Conservation (phyloP, 305 asterid species). For the Solanum hybrid region DNA sequence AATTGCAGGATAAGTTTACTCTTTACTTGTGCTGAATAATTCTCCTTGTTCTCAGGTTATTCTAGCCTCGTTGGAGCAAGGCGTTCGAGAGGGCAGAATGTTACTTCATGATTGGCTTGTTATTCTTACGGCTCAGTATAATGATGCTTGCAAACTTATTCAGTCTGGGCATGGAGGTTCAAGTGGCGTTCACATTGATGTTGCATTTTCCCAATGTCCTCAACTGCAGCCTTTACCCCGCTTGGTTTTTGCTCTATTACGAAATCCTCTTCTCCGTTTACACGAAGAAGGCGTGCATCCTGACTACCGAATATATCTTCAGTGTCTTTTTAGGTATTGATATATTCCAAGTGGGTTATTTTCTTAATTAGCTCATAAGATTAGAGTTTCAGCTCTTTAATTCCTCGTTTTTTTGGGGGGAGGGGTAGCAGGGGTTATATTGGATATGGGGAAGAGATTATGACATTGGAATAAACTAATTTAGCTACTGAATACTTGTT, state of each 20-base stretch:
- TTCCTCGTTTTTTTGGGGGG: not conserved
- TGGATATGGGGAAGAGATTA: not conserved
- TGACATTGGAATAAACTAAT: not conserved
- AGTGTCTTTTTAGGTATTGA: constrained; percentile 87
- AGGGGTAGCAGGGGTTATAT: not conserved
- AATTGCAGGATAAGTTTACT: not conserved
- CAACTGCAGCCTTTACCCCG: constrained; percentile 89
- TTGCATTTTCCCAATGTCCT: constrained; percentile 87
- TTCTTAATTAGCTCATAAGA: not conserved
- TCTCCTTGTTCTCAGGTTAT: constrained; percentile 58
- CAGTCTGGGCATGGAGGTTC: constrained; percentile 54
- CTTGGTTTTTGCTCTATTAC: constrained; percentile 78
- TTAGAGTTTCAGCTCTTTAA: not conserved
- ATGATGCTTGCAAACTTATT: constrained; percentile 65
- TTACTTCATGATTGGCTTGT: constrained; percentile 97
- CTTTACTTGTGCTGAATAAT: constrained; percentile 1
- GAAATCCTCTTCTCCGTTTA: constrained; percentile 91
- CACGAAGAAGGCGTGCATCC: constrained; percentile 99
- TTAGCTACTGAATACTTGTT: not conserved
- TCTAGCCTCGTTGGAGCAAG: constrained; percentile 77
- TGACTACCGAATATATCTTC: constrained; percentile 87
- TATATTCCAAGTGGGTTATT: not conserved
- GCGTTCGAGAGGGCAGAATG: constrained; percentile 92
- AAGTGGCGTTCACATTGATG: constrained; percentile 47
- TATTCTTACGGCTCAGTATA: constrained; percentile 83